Percentiles rank a stretch among this genome's conserved stretches.
Evolutionary conservation across 2,329 filamentous ascomycete species (phyloP).

Genomic region (Aureobasidium subglaciale): DNA sequence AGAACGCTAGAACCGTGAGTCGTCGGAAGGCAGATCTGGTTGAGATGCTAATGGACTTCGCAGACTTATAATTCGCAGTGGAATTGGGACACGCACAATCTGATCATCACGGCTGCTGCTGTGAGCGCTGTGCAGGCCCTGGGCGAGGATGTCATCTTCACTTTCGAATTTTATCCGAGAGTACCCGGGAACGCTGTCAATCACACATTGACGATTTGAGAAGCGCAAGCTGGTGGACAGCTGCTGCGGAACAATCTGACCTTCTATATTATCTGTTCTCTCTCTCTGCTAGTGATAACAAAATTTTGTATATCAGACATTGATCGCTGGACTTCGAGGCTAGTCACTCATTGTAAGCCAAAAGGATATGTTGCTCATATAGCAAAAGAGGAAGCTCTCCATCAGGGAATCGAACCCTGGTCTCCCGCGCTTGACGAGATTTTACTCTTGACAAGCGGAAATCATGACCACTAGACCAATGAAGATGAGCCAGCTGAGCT

Average conservation of each 20-base stretch:
- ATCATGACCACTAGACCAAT: slow-evolving; percentile 10
- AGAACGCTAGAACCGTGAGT: slow-evolving; percentile 33
- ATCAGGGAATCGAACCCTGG: slow-evolving; percentile 8
- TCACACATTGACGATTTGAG: slow-evolving; percentile 40
- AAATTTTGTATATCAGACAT: too few relatives aligned
- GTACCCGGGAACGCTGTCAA: slow-evolving; percentile 43
- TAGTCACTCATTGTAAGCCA: too few relatives aligned
- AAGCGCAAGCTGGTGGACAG: too few relatives aligned
- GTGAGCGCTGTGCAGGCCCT: slow-evolving; percentile 42
- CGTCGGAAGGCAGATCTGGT: too few relatives aligned
- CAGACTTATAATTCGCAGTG: slow-evolving; percentile 46
- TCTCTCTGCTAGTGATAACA: too few relatives aligned
- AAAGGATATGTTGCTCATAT: not conserved
- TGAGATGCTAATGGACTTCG: too few relatives aligned
- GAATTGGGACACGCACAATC: slow-evolving; percentile 41
- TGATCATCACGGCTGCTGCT: slow-evolving; percentile 42
- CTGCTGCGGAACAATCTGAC: too few relatives aligned
- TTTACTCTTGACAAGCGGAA: slow-evolving; percentile 4
- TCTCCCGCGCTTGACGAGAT: slow-evolving; percentile 6
- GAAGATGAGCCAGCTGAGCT: slow-evolving; percentile 3
- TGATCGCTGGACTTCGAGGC: too few relatives aligned
- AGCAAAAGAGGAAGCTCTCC: not conserved
- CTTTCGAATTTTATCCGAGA: slow-evolving; percentile 50
- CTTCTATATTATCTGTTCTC: too few relatives aligned
- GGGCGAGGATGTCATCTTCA: slow-evolving; percentile 42